A percentile compares a stretch with the other conserved stretches of the same genome.
phyloP scores from a whole-genome alignment of 1,139 yeast genomes.

The Eremothecium cymbalariae region DNA sequence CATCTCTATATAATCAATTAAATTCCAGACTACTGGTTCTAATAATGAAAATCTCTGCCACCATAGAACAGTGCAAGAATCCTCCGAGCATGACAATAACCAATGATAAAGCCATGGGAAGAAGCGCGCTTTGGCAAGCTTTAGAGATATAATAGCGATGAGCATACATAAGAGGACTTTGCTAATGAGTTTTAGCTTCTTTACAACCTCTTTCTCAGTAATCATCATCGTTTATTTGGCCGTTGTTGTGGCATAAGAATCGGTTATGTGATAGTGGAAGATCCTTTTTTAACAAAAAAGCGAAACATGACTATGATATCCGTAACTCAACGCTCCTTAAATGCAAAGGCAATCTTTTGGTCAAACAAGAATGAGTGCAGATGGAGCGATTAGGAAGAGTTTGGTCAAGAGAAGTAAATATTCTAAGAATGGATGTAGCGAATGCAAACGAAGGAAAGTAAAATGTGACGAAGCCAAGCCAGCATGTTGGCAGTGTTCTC shows the following conservation, averaged over 20 bases:
- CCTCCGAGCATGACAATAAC: slow-evolving; percentile 15
- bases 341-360: too few species aligned
- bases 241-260: slow-evolving; percentile 1
- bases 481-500: slow-evolving; percentile 8
- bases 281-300: too few species aligned
- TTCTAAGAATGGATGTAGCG: slow-evolving; percentile 8
- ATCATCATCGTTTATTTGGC: background rate
- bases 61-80: slow-evolving; percentile 17
- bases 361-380: background rate
- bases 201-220: slow-evolving; percentile 1
- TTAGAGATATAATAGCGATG: slow-evolving; percentile 12
- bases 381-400: background rate
- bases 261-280: too few species aligned
- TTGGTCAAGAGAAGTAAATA: slow-evolving; percentile 6
- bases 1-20: slow-evolving; percentile 19
- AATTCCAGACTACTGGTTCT: slow-evolving; percentile 22
- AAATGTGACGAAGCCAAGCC: slow-evolving; percentile 13
- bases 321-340: too few species aligned
- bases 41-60: slow-evolving; percentile 21
- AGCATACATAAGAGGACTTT: slow-evolving; percentile 7
- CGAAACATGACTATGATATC: too few species aligned
- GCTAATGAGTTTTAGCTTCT: slow-evolving; percentile 1
- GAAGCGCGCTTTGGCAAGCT: slow-evolving; percentile 9
- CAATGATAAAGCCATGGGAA: slow-evolving; percentile 11
- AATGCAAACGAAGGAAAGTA: slow-evolving; percentile 9